Conservation (phyloP, 1,284 basidiomycete species). For the Ceratobasidium sp. region DNA sequence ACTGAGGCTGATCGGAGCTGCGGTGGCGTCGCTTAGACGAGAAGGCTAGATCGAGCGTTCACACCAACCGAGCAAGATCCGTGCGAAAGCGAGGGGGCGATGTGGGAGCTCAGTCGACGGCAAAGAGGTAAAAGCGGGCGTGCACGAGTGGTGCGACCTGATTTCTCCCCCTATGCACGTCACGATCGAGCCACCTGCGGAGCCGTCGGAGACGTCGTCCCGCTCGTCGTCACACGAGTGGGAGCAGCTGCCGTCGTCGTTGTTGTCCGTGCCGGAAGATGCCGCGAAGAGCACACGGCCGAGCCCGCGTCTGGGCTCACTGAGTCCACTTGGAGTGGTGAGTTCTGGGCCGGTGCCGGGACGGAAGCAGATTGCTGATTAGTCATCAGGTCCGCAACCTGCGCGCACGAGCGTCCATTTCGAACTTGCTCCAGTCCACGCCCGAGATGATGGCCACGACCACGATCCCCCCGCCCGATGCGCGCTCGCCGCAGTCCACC, state of each 20-base stretch:
- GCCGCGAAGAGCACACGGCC: background rate
- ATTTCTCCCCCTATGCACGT: slow-evolving; percentile 22
- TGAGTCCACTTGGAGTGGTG: slow-evolving; percentile 42
- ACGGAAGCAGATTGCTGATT: slow-evolving; percentile 43
- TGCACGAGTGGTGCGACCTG: background rate
- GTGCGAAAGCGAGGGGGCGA: slow-evolving; percentile 29
- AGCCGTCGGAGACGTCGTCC: slow-evolving; percentile 10
- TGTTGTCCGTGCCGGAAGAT: background rate
- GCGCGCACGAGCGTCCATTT: slow-evolving; percentile 36
- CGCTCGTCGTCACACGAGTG: slow-evolving; percentile 31
- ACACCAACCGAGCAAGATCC: slow-evolving; percentile 19
- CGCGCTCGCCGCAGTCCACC: slow-evolving; percentile 23
- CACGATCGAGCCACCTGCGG: slow-evolving; percentile 3
- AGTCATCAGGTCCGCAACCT: slow-evolving; percentile 24
- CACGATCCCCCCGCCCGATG: slow-evolving; percentile 6
- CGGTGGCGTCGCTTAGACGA: slow-evolving; percentile 1
- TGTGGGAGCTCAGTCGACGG: slow-evolving; percentile 23
- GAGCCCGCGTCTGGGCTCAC: slow-evolving; percentile 17
- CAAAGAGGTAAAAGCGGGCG: slow-evolving; percentile 24
- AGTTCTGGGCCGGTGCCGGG: slow-evolving; percentile 27
- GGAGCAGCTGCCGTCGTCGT: slow-evolving; percentile 2
- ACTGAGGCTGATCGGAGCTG: background rate
- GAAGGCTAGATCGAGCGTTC: slow-evolving; percentile 11
- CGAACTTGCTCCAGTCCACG: slow-evolving; percentile 35
- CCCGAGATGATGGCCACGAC: slow-evolving; percentile 34